Percentiles rank a stretch among this genome's conserved stretches.
phyloP scores from a whole-genome alignment of 768 basidiomycete species.

The Amylocystis lapponica region DNA sequence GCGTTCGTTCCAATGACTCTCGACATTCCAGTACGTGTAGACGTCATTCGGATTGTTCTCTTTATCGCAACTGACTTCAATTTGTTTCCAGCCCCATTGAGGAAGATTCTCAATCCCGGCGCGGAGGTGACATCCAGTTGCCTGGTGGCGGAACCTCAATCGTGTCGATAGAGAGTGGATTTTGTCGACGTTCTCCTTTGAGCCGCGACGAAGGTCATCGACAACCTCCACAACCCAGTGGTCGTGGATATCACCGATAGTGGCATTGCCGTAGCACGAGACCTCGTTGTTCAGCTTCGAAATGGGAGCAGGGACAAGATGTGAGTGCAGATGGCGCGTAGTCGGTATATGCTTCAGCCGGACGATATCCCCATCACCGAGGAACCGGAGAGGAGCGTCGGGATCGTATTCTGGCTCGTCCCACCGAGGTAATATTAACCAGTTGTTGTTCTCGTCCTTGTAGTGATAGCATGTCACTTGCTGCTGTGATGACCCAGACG shows the following conservation, averaged over 20 bases:
- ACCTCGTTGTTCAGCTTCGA: conserved; percentile 89
- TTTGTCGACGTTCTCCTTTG: conserved; percentile 46
- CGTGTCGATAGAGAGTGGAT: conserved; percentile 92
- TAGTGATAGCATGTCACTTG: conserved; percentile 99
- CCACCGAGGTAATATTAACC: conserved; percentile 79
- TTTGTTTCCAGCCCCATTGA: conserved; percentile 99
- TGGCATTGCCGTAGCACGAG: conserved; percentile 88
- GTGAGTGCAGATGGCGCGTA: conserved; percentile 88
- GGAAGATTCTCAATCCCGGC: conserved; percentile 88
- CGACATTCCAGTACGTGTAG: conserved; percentile 98
- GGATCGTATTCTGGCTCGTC: conserved; percentile 61
- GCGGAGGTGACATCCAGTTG: conserved; percentile 80
- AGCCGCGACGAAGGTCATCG: conserved; percentile 75
- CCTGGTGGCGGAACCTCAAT: conserved; percentile 74
- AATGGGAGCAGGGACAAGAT: conserved; percentile 80
- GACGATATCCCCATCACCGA: conserved; percentile 71
- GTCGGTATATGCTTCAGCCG: conserved; percentile 82
- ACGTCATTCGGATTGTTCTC: conserved; percentile 74
- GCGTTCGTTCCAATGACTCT: conserved; percentile 94
- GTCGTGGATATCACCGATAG: conserved; percentile 84
- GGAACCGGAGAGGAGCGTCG: conserved; percentile 60
- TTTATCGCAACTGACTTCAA: conserved; percentile 92
- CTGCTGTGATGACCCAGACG: conserved; percentile 87
- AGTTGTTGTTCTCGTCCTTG: conserved; percentile 97
- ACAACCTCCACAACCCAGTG: conserved; percentile 93